Percentiles rank a stretch among this genome's conserved stretches.
Conservation (phyloP, 1,284 basidiomycete species). For the Boletus holoroseus region DNA sequence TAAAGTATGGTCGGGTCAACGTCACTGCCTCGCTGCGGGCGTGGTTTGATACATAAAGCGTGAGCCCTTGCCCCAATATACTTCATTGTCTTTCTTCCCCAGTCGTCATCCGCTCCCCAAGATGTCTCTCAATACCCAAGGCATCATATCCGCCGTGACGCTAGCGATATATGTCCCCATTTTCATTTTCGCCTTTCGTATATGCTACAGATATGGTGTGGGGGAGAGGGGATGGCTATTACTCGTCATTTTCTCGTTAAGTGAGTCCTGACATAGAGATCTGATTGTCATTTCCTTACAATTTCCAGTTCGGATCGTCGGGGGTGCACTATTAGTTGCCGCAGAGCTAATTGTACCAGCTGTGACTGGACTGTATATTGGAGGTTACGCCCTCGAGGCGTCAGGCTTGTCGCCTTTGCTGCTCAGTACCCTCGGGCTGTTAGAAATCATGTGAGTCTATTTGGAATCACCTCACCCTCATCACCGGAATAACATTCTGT, state of each 20-base stretch:
- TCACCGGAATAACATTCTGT: not conserved
- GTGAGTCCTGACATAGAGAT: slow-evolving; percentile 32
- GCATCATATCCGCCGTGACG: slow-evolving; percentile 52
- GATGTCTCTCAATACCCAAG: slow-evolving; percentile 41
- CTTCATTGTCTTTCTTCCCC: slow-evolving; percentile 1
- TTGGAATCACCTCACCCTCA: not conserved
- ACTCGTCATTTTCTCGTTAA: slow-evolving; percentile 48
- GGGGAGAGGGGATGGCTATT: slow-evolving; percentile 58
- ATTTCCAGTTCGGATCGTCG: slow-evolving; percentile 49
- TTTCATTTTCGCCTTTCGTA: slow-evolving; percentile 38
- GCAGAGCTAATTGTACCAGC: slow-evolving; percentile 39
- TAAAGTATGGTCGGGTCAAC: not conserved
- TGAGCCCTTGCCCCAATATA: not conserved
- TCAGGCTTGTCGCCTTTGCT: slow-evolving; percentile 51
- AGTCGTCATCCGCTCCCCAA: slow-evolving; percentile 1
- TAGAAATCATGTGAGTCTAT: slow-evolving; percentile 52
- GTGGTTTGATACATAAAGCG: slow-evolving; percentile 21
- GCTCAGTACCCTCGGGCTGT: slow-evolving; percentile 52
- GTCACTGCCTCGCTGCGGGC: slow-evolving; percentile 20
- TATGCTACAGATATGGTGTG: slow-evolving; percentile 49
- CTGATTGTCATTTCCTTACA: slow-evolving; percentile 10
- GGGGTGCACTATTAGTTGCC: slow-evolving; percentile 51
- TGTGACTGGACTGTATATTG: slow-evolving; percentile 42
- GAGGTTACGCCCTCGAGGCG: slow-evolving; percentile 51
- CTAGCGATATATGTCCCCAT: slow-evolving; percentile 53